phyloP scores from a whole-genome alignment of 352 stramenopile genomes.

The Plasmopara muralis region DNA sequence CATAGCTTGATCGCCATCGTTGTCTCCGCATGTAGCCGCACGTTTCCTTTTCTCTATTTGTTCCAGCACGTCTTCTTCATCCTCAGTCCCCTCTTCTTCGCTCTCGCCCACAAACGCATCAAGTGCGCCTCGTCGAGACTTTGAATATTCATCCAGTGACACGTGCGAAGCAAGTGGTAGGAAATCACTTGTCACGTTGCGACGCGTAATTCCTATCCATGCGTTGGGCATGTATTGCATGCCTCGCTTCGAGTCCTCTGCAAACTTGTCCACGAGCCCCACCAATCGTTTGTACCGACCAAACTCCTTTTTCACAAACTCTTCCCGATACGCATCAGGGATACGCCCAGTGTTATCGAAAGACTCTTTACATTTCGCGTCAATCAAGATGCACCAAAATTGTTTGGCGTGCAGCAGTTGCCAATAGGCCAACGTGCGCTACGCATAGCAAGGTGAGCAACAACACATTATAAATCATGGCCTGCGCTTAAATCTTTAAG shows the following conservation, averaged over 20 bases:
- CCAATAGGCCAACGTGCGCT: conserved; percentile 76
- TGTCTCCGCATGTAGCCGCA: conserved; percentile 3
- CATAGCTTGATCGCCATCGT: conserved; percentile 20
- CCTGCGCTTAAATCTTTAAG: background rate
- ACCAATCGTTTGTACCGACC: conserved; percentile 69
- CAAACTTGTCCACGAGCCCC: conserved; percentile 58
- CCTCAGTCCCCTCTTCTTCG: conserved; percentile 39
- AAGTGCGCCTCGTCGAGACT: conserved; percentile 40
- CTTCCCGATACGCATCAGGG: conserved; percentile 23
- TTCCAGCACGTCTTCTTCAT: conserved; percentile 37
- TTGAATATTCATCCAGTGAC: background rate
- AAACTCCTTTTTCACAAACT: conserved; percentile 62
- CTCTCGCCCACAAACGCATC: conserved; percentile 61
- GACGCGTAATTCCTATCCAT: conserved; percentile 51
- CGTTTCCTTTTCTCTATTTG: conserved; percentile 19
- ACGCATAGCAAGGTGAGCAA: conserved; percentile 2
- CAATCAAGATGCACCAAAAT: conserved; percentile 69
- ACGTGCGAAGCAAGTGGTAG: conserved; percentile 22
- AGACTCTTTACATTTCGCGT: conserved; percentile 45
- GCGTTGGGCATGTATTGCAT: conserved; percentile 42
- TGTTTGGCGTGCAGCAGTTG: conserved; percentile 75
- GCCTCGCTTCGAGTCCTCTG: conserved; percentile 39
- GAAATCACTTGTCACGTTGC: conserved; percentile 45
- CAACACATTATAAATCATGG: conserved; percentile 2
- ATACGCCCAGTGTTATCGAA: conserved; percentile 43